These are phyloP conservation scores for Usnea hakonensis DNA, from an alignment of 495 filamentous ascomycete genomes.

Conservation along the genomic window DNA sequence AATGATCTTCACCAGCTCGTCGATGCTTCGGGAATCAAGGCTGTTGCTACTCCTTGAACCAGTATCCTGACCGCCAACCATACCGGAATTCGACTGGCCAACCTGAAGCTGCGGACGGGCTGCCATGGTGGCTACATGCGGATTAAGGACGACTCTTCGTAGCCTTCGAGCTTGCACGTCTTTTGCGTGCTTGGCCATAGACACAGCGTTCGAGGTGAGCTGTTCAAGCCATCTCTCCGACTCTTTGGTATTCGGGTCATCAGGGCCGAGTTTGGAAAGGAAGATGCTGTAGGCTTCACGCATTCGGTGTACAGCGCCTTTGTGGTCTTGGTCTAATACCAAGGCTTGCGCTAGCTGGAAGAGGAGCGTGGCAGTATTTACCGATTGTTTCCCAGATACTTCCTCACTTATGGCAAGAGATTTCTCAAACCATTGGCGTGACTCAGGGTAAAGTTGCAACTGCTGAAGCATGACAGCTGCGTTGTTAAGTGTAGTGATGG, in stretches of 20 bases:
- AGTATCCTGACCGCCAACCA: conserved; percentile 36
- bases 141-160: conserved; percentile 51
- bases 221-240: conserved; percentile 92
- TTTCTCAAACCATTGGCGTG: conserved; percentile 92
- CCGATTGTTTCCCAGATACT: conserved; percentile 75
- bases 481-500: conserved; percentile 98
- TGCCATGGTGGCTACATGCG: conserved; percentile 42
- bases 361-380: conserved; percentile 89
- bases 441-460: conserved; percentile 84
- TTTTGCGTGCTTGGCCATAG: conserved; percentile 85
- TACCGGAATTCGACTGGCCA: conserved; percentile 47
- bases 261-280: conserved; percentile 68
- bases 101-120: conserved; percentile 37
- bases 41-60: conserved; percentile 27
- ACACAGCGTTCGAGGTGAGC: conserved; percentile 88
- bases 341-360: conserved; percentile 96
- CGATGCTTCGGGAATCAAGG: conserved; percentile 68
- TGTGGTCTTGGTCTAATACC: conserved; percentile 85
- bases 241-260: conserved; percentile 93
- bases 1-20: conserved; percentile 81
- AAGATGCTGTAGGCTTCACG: conserved; percentile 94
- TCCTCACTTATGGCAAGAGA: conserved; percentile 79
- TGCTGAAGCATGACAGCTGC: conserved; percentile 97
- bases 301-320: conserved; percentile 84
- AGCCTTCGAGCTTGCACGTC: conserved; percentile 65